Evolutionary conservation across 2,329 filamentous ascomycete species (phyloP).

Genomic region (Fusarium sp.): DNA sequence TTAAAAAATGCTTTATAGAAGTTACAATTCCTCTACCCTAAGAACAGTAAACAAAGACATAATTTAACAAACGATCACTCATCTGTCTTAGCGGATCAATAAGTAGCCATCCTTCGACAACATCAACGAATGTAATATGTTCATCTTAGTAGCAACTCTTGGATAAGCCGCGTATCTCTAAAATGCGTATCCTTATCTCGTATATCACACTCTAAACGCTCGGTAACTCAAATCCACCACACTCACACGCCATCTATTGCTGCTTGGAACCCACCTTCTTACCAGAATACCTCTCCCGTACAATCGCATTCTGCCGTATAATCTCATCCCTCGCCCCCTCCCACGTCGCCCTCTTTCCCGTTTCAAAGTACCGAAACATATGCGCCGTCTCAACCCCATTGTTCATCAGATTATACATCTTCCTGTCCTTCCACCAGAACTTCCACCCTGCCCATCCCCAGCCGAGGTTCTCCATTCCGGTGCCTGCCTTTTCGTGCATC

Average conservation of each 20-base stretch:
- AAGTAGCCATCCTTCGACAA: no score
- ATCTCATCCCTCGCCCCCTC: constrained; percentile 52
- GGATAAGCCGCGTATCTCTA: no score
- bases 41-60: no score
- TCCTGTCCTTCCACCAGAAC: constrained; percentile 56
- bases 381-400: constrained; percentile 57
- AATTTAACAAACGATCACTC: no score
- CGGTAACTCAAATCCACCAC: neutral
- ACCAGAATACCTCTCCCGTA: constrained; percentile 7
- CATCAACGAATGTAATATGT: no score
- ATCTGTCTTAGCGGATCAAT: no score
- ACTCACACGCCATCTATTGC: neutral
- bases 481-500: constrained; percentile 57
- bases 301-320: constrained; percentile 24
- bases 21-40: no score
- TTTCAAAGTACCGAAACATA: constrained; percentile 58
- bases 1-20: no score
- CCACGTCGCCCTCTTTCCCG: constrained; percentile 57
- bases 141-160: no score
- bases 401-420: constrained; percentile 56
- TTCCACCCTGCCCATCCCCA: constrained; percentile 59
- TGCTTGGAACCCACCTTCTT: constrained; percentile 4
- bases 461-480: constrained; percentile 57
- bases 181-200: no score
- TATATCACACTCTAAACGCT: neutral